These are phyloP conservation scores for Ophiocordyceps unilateralis DNA, from an alignment of 2,329 filamentous ascomycete genomes.

Conservation along the genomic window DNA sequence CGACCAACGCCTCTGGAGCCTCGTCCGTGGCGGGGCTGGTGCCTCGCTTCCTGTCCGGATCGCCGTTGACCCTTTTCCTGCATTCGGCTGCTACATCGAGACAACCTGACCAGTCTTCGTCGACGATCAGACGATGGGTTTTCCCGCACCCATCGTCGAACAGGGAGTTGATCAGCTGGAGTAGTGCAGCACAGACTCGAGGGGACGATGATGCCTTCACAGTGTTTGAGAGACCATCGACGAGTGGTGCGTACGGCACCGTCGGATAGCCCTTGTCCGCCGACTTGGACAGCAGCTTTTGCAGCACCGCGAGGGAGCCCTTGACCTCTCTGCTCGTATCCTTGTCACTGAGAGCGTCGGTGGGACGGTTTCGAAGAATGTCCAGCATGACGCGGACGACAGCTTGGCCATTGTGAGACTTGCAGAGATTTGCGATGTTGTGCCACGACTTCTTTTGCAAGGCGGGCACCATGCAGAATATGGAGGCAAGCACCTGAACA, in stretches of 20 bases:
- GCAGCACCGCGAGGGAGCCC: conserved; percentile 44
- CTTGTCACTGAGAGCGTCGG: conserved; percentile 28
- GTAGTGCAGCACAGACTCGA: conserved; percentile 27
- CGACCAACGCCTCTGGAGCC: conserved; percentile 18
- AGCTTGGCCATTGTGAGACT: conserved; percentile 55
- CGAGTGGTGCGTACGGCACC: conserved; percentile 39
- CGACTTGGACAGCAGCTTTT: conserved; percentile 43
- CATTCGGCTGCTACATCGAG: conserved; percentile 43
- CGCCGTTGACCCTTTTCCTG: conserved; percentile 15
- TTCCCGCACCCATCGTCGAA: conserved; percentile 34
- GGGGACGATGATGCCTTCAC: conserved; percentile 25
- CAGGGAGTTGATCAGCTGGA: conserved; percentile 36
- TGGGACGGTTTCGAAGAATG: conserved; percentile 33
- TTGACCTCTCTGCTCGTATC: conserved; percentile 39
- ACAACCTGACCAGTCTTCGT: conserved; percentile 49
- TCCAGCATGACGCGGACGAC: conserved; percentile 49
- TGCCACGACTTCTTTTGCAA: conserved; percentile 52
- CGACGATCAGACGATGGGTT: conserved; percentile 38
- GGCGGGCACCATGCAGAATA: conserved; percentile 46
- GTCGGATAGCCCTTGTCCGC: conserved; percentile 41
- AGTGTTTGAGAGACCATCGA: conserved; percentile 37
- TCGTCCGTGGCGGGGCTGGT: conserved; percentile 10
- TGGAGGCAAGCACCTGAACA: conserved; percentile 54
- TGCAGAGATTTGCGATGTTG: conserved; percentile 51
- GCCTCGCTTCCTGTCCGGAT: conserved; percentile 8